Base-by-base conservation (phyloP, 2,329 filamentous ascomycete species). In the Clonostachys chloroleuca region DNA sequence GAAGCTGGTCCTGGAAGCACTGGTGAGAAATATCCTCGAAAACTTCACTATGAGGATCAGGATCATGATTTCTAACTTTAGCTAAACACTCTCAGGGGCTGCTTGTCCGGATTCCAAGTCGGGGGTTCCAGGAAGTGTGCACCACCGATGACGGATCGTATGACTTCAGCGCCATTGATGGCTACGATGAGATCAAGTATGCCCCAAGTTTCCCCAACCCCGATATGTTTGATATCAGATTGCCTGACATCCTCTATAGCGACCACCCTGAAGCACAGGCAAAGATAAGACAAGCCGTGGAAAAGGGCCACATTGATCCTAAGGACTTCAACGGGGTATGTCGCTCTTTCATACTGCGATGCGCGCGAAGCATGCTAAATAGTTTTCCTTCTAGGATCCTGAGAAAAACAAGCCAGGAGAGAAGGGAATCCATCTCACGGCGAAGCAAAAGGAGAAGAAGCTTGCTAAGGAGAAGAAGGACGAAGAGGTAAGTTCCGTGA, bases 311-410 rank as follows among this genome's bases (percentile, higher is more conserved):
- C 57, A 86, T 97, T 56, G 86, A 87, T 55, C 77, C 89, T 40
- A 85, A 89, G 45, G 92, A 96, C 56, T 96, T 90, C 83, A 92
- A 86, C 34, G 90, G 90, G 12, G 91, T 95, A 77, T 69, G 87
- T 73, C 34, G 20, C 56, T 13, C 16, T 12, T 17, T 5, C 20
- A 34, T 35, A 33, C 24, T 30, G 24, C 8, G 24, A 30, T 30
- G 24, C 9, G 24, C 24, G 24, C 24, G 20, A 18, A 33, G 20
- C 40, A 3, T 47, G 44, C 42, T 52, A 35, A 35, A 10, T 30
- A 30, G 24, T 10, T 10, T 30, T 30, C 24, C 24, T 8, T 39
- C 12, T 39, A 94, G 88, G 89, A 95, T 54, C 72, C 80, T 5
- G 86, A 87, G 59, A 79, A 81, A 68, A 95, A 94, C 61, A 74